Evolutionary conservation across 345 rosid species (phyloP).

Genomic region (Nephelium lappaceum): DNA sequence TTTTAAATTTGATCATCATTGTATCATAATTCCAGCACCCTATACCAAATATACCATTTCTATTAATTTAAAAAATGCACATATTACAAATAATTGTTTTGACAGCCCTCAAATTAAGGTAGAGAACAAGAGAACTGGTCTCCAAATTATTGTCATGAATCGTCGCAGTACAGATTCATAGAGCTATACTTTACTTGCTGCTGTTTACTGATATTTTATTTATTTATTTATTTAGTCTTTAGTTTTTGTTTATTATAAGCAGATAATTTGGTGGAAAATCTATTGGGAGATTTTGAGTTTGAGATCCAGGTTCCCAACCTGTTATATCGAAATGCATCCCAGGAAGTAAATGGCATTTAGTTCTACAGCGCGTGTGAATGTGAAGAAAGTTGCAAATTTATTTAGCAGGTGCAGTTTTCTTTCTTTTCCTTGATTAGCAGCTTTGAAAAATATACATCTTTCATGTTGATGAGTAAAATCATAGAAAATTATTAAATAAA

Average conservation of each 20-base stretch:
- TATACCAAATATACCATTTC: too few relatives aligned
- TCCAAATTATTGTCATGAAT: constrained; percentile 77
- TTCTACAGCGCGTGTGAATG: constrained; percentile 92
- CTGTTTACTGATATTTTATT: not conserved
- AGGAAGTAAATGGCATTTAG: constrained; percentile 99
- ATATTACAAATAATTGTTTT: too few relatives aligned
- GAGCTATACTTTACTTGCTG: not conserved
- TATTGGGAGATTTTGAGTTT: constrained; percentile 92
- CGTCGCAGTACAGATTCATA: constrained; percentile 77
- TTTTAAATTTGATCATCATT: not conserved
- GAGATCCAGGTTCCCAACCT: constrained; percentile 95
- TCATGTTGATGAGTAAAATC: not conserved
- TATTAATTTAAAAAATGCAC: too few relatives aligned
- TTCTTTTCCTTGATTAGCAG: not conserved
- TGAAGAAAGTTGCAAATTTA: constrained; percentile 87
- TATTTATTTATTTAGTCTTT: not conserved
- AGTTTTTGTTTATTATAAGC: constrained; percentile 28
- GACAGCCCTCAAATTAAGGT: too few relatives aligned
- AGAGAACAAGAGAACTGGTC: too few relatives aligned
- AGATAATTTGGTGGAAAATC: constrained; percentile 92
- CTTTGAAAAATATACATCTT: not conserved
- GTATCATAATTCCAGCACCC: not conserved
- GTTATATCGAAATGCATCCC: constrained; percentile 84
- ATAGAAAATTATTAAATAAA: too few relatives aligned
- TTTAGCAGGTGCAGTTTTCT: constrained; percentile 71